A percentile compares a stretch with the other conserved stretches of the same genome.
phyloP scores from a whole-genome alignment of 352 stramenopile species.

The Pythium guiyangense region DNA sequence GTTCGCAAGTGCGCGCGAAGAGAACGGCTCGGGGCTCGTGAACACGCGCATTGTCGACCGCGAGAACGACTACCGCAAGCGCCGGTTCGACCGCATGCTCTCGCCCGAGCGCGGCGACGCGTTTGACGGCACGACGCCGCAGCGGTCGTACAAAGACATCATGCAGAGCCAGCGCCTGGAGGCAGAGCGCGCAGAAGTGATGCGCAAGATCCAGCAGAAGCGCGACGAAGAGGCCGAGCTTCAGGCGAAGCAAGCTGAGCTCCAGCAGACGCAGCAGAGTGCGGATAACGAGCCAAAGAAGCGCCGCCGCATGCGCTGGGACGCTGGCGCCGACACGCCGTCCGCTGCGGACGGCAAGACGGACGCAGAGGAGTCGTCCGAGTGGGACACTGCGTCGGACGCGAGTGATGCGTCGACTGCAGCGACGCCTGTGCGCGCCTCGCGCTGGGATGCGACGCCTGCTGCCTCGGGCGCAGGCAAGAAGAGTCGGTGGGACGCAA shows the following conservation, averaged over 20 bases:
- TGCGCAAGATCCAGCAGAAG: slow-evolving; percentile 87
- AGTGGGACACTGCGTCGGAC: slow-evolving; percentile 71
- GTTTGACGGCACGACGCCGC: slow-evolving; percentile 83
- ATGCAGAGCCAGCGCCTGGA: slow-evolving; percentile 90
- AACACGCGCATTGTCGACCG: slow-evolving; percentile 94
- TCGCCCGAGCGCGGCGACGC: slow-evolving; percentile 89
- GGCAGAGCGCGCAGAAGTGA: slow-evolving; percentile 80
- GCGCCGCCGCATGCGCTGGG: slow-evolving; percentile 82
- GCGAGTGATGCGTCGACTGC: slow-evolving; percentile 29
- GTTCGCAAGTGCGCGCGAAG: slow-evolving; percentile 74
- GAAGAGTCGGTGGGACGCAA: slow-evolving; percentile 86
- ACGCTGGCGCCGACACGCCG: slow-evolving; percentile 42
- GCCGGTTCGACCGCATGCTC: slow-evolving; percentile 86
- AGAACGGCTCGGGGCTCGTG: slow-evolving; percentile 88
- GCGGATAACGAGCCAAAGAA: slow-evolving; percentile 38
- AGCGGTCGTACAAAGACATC: slow-evolving; percentile 83
- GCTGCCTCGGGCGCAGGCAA: slow-evolving; percentile 34
- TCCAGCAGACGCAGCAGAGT: slow-evolving; percentile 7
- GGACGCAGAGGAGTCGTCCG: slow-evolving; percentile 56
- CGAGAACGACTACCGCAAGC: slow-evolving; percentile 91
- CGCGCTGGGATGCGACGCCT: slow-evolving; percentile 73
- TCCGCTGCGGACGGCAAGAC: slow-evolving; percentile 40
- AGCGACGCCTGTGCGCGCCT: slow-evolving; percentile 53
- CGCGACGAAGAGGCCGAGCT: slow-evolving; percentile 53
- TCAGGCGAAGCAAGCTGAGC: slow-evolving; percentile 25